Percentiles rank a stretch among this genome's conserved stretches.
Evolutionary conservation across 371 early-diverging fungal genomes (phyloP).

Genomic region (Rhizomucor pusillus): DNA sequence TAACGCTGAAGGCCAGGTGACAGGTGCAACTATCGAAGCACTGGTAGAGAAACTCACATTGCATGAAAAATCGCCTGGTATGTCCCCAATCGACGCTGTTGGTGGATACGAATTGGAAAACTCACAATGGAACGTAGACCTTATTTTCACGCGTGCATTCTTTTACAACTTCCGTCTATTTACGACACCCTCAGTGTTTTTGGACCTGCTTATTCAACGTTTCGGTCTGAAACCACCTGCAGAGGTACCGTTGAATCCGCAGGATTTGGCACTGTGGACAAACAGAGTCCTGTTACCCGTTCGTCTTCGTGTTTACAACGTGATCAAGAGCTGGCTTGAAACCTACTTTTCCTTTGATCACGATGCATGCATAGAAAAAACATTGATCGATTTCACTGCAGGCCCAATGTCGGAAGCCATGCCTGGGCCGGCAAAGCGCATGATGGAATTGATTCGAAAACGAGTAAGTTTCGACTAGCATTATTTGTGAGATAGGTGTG

Average conservation of each 20-base stretch:
- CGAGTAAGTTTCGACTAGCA: constrained; percentile 20
- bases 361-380: constrained; percentile 36
- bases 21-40: constrained; percentile 82
- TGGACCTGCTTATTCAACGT: constrained; percentile 66
- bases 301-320: constrained; percentile 84
- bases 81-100: background rate
- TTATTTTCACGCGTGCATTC: constrained; percentile 78
- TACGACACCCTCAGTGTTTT: constrained; percentile 66
- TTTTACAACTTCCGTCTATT: constrained; percentile 91
- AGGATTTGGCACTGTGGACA: constrained; percentile 76
- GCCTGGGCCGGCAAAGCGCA: constrained; percentile 43
- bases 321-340: constrained; percentile 92
- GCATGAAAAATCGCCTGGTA: constrained; percentile 69
- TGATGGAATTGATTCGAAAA: constrained; percentile 35
- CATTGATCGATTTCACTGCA: constrained; percentile 24
- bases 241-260: constrained; percentile 59
- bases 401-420: constrained; percentile 32
- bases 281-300: constrained; percentile 83
- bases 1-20: constrained; percentile 82
- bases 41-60: constrained; percentile 87
- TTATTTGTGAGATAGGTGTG: background rate
- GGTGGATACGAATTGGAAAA: background rate
- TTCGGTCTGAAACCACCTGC: constrained; percentile 73
- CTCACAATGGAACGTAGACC: constrained; percentile 45
- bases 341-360: constrained; percentile 69